Conservation (phyloP, 495 filamentous ascomycete species). For the Penicillium egyptiacum region DNA sequence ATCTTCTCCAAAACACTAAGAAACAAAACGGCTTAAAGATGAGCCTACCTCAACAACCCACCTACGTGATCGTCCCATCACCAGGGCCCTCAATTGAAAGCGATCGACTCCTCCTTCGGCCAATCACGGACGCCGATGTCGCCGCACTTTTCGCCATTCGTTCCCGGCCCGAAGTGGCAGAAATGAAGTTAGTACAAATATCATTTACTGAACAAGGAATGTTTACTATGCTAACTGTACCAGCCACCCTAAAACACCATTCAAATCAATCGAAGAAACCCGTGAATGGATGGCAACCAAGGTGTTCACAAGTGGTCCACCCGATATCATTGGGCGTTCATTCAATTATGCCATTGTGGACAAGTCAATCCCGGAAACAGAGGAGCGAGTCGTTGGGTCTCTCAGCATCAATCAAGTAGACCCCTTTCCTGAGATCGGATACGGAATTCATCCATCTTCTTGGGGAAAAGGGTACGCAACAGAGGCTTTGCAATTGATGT, state of each 20-base stretch:
- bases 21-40: neutral
- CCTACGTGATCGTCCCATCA: constrained; percentile 16
- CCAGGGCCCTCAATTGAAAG: constrained; percentile 20
- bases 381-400: constrained; percentile 25
- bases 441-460: constrained; percentile 26
- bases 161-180: constrained; percentile 21
- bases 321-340: constrained; percentile 22
- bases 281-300: constrained; percentile 25
- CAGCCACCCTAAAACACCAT: constrained; percentile 26
- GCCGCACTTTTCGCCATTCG: constrained; percentile 23
- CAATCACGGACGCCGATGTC: constrained; percentile 17
- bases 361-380: constrained; percentile 18
- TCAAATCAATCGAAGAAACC: constrained; percentile 23
- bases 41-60: constrained; percentile 16
- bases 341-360: constrained; percentile 25
- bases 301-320: constrained; percentile 17
- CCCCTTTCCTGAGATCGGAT: constrained; percentile 35
- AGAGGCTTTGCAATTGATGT: constrained; percentile 30
- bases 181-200: constrained; percentile 19
- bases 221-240: neutral
- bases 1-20: neutral
- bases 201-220: neutral
- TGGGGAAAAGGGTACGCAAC: constrained; percentile 41
- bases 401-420: constrained; percentile 21
- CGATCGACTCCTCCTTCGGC: constrained; percentile 23